Evolutionary conservation across 164 flowering plant species (phyloP), one percentile per base, ranked within the genome.

Genomic region (Akebia trifoliata): DNA sequence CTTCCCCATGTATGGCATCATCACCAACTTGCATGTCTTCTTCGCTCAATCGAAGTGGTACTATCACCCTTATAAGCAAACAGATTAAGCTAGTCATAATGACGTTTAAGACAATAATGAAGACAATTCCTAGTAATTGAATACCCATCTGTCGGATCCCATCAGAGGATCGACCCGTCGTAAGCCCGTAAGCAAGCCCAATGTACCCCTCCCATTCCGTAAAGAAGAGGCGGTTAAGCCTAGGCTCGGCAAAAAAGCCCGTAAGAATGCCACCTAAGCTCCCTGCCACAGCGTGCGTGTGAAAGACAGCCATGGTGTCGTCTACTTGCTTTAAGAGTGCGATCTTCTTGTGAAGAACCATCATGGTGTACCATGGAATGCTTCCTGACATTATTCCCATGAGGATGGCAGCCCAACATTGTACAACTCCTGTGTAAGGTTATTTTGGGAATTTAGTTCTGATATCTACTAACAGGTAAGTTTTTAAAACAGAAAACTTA

Each of bases 251-350:
- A 11, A 54, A 54, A n/a, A 54, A 14, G 7, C 45, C 57, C 7
- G 57, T 54, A 11, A 54, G 42, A 37, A 54, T 54, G 18, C 57
- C 57, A 3, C 57, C 57, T 24, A 54, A 26, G 21, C 44, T 37
- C 5, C 57, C 57, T 3, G 57, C 57, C 4, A 54, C 36, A 0
- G 57, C 57, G 12, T 54, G 57, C 31, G 57, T 36, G 25, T 54
- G 57, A 45, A 54, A 54, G 9, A 54, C 44, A 11, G 57, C 57
- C 57, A 54, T 54, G 25, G 57, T 36, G 32, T 54, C 57, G 34
- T 54, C 57, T 4, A 54, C 57, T 11, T 54, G 45, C 31, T 36
- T 54, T 34, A 54, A 25, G 4, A 54, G 22, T 36, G 24, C 17
- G 37, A 54, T 37, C 45, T 54, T 54, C 45, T 38, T 54, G 45